Conservation (phyloP, 495 filamentous ascomycete species). For the Neurospora pannonica region DNA sequence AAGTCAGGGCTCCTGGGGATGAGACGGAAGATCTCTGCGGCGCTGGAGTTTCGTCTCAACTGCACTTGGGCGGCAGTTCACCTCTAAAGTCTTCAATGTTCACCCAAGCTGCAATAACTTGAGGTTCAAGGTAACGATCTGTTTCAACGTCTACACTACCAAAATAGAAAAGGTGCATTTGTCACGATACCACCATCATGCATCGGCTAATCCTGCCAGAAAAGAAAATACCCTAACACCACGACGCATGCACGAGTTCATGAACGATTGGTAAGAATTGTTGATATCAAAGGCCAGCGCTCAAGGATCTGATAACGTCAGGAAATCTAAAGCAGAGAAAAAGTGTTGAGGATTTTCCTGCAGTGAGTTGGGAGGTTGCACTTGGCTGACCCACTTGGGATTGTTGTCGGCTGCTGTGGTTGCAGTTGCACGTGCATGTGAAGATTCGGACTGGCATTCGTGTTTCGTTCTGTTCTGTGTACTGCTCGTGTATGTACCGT, state of each 20-base stretch:
- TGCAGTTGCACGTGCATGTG: not conserved
- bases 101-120: not conserved
- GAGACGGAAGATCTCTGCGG: not conserved
- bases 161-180: not conserved
- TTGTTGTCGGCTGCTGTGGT: not conserved
- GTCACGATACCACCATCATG: not conserved
- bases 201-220: not conserved
- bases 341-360: not conserved
- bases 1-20: not conserved
- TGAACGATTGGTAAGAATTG: not conserved
- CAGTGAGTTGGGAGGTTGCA: not conserved
- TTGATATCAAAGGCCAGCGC: not conserved
- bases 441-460: not conserved
- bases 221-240: not conserved
- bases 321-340: not conserved
- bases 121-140: too few species aligned
- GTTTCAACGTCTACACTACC: not conserved
- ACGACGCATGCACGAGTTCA: not conserved
- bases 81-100: not conserved
- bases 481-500: not conserved
- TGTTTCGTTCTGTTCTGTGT: not conserved
- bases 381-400: not conserved
- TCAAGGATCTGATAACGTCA: not conserved
- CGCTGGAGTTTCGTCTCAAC: not conserved
- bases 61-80: not conserved